phyloP scores from a whole-genome alignment of 2,329 filamentous ascomycete genomes.

The Knufia fluminis region DNA sequence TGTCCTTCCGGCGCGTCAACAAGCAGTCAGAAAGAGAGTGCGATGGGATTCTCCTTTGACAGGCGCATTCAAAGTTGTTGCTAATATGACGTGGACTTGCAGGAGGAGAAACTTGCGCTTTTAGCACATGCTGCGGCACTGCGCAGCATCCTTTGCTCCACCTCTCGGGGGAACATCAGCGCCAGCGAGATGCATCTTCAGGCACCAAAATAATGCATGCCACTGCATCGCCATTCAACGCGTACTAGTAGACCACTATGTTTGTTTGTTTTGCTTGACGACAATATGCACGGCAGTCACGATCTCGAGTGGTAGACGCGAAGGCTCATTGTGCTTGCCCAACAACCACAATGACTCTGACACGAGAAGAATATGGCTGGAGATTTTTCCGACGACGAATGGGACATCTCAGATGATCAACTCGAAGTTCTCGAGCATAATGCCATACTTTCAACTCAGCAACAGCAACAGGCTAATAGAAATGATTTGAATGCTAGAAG shows the following conservation, averaged over 20 bases:
- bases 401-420: slow-evolving; percentile 33
- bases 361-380: slow-evolving; percentile 9
- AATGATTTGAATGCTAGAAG: neutral
- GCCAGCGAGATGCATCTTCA: too few species aligned
- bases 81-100: slow-evolving; percentile 5
- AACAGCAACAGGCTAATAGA: slow-evolving; percentile 7
- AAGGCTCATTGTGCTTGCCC: neutral
- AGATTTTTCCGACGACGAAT: slow-evolving; percentile 36
- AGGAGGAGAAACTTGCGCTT: neutral
- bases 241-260: neutral
- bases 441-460: slow-evolving; percentile 36
- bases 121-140: neutral
- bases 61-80: neutral
- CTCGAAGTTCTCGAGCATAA: slow-evolving; percentile 37
- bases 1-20: neutral
- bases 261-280: slow-evolving; percentile 7
- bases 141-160: too few species aligned
- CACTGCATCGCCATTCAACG: too few species aligned
- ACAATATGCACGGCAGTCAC: neutral
- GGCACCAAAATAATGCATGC: too few species aligned
- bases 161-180: too few species aligned
- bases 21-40: neutral
- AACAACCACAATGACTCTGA: neutral
- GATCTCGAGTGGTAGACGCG: neutral
- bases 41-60: neutral